These are phyloP conservation scores for Isabelozyma rhagii DNA, from an alignment of 805 yeast genomes.

Conservation along the genomic window DNA sequence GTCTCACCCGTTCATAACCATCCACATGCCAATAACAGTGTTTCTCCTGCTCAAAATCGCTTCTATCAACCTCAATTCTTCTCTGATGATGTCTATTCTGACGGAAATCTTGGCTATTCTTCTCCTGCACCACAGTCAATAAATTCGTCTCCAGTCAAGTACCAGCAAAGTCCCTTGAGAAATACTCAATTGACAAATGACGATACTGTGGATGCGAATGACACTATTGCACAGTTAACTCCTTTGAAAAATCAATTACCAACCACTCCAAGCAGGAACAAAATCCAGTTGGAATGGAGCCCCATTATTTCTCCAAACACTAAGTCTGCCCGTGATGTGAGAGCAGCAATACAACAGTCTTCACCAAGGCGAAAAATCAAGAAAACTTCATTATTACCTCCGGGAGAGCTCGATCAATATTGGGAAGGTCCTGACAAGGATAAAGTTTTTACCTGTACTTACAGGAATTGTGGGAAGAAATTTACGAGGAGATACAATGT, in stretches of 20 bases:
- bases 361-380: conserved; percentile 48
- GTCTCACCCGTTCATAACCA: not conserved
- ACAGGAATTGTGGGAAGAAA: conserved; percentile 72
- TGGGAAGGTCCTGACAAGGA: conserved; percentile 77
- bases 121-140: conserved; percentile 18
- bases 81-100: conserved; percentile 22
- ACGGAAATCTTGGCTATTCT: conserved; percentile 5
- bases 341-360: conserved; percentile 36
- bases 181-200: conserved; percentile 15
- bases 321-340: conserved; percentile 18
- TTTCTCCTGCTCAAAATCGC: conserved; percentile 5
- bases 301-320: conserved; percentile 40
- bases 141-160: conserved; percentile 31
- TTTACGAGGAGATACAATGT: conserved; percentile 90
- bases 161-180: conserved; percentile 17
- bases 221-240: conserved; percentile 38
- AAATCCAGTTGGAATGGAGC: conserved; percentile 40
- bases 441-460: conserved; percentile 71
- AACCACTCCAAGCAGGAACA: conserved; percentile 32
- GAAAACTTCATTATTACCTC: conserved; percentile 71
- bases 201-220: conserved; percentile 37
- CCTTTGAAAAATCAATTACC: conserved; percentile 34
- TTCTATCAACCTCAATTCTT: conserved; percentile 41
- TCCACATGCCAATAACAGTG: conserved; percentile 4
- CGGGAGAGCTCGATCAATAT: conserved; percentile 83